Base-by-base conservation (phyloP, 371 early-diverging fungal genomes). In the Rozella allomycis region DNA sequence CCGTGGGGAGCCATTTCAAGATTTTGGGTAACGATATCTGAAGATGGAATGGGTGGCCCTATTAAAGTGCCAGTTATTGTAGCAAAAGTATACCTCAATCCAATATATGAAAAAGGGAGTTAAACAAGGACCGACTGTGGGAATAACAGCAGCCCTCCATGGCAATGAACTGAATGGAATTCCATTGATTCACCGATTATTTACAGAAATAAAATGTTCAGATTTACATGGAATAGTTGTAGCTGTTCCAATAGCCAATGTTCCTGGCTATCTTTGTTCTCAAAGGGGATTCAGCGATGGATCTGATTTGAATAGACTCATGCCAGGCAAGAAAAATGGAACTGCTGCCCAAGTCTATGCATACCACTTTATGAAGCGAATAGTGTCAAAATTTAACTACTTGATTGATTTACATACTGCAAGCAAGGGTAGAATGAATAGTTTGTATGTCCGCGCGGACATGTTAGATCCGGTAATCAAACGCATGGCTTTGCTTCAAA, bases 151-250 rank as follows among this genome's bases (percentile, higher is more conserved):
- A 4, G 86, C 78, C 1, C 60, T 84, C 10, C 86, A 85, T 43
- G 84, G 86, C 33, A 82, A 85, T 42, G 86, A 85, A 40, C 57
- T 85, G 31, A 85, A 85, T 41, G 86, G 86, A 19, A 77, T 85
- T 12, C 83, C 83, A 4, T 67, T 78, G 41, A 83, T 82, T 22
- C 86, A 85, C 44, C 66, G 78, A 29, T 55, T 68, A 37, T n/a
- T n/a, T n/a, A 60, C 66, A 9, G 84, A 82, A 39, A 67, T 85
- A 19, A 63, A 74, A 31, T 66, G 72, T 13, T 44, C 55, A 30
- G 54, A 59, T 5, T 59, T 85, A 14, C 64, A 64, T 30, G 86
- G 86, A 1, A 80, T 74, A 0, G 70, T 85, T 10, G 80, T 85
- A 2, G 80, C 84, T 1, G 72, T 82, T 4, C 84, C 84, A 1